Evolutionary conservation across 805 yeast genomes (phyloP).

Genomic region (Candida broadrunensis): DNA sequence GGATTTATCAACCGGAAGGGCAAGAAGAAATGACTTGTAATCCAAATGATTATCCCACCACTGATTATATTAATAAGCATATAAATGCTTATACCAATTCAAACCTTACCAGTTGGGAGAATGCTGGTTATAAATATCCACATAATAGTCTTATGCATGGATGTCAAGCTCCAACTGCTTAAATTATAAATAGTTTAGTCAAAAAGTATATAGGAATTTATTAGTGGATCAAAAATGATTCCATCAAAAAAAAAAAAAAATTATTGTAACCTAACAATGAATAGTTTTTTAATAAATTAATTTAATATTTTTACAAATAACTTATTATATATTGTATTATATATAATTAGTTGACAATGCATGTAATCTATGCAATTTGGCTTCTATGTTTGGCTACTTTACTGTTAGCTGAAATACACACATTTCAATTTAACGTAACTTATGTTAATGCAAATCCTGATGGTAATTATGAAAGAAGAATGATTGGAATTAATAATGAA

Average conservation of each 20-base stretch:
- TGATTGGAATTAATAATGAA: conserved; percentile 55
- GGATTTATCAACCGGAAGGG: conserved; percentile 38
- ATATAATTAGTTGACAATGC: too few relatives aligned
- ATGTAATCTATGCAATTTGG: background rate
- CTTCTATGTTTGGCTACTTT: conserved; percentile 1
- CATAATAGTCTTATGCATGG: conserved; percentile 56
- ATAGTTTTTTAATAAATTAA: too few relatives aligned
- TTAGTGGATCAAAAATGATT: too few relatives aligned
- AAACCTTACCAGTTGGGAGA: conserved; percentile 35
- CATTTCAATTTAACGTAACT: conserved; percentile 34
- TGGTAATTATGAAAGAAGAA: conserved; percentile 46
- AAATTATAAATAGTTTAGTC: background rate
- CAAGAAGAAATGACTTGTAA: conserved; percentile 32
- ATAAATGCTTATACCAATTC: conserved; percentile 29
- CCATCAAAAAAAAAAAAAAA: too few relatives aligned
- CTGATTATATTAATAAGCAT: conserved; percentile 32
- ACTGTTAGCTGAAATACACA: conserved; percentile 25
- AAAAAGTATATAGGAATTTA: background rate
- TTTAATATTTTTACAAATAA: too few relatives aligned
- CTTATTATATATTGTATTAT: too few relatives aligned
- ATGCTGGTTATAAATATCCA: conserved; percentile 53
- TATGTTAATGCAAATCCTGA: conserved; percentile 53
- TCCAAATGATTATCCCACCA: conserved; percentile 35
- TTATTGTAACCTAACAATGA: background rate
- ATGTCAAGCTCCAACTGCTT: conserved; percentile 15